phyloP scores from a whole-genome alignment of 164 flowering plant genomes.

The Aristolochia fimbriata region DNA sequence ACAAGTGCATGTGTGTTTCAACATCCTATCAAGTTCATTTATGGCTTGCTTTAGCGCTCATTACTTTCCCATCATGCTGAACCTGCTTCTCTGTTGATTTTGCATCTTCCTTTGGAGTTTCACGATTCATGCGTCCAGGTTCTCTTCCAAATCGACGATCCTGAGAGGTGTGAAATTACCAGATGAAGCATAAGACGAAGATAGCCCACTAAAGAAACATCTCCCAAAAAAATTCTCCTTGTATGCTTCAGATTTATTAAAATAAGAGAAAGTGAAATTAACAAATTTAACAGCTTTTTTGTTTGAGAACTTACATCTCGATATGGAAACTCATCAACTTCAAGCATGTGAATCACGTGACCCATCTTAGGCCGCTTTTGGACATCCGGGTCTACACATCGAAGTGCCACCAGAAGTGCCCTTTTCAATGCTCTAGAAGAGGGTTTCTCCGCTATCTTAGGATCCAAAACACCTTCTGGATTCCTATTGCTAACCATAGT shows the following conservation, averaged over 20 bases:
- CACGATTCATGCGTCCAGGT: conserved; percentile 27
- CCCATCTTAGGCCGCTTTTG: conserved; percentile 90
- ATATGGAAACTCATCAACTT: conserved; percentile 73
- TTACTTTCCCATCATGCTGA: conserved; percentile 70
- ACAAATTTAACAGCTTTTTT: background rate
- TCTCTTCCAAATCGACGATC: conserved; percentile 20
- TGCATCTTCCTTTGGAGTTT: conserved; percentile 12
- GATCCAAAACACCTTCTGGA: conserved; percentile 70
- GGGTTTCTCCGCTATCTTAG: conserved; percentile 58
- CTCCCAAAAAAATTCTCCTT: too few species aligned
- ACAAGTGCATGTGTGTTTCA: conserved; percentile 27
- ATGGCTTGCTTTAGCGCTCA: conserved; percentile 58
- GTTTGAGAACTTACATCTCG: conserved; percentile 44
- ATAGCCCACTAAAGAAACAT: too few species aligned
- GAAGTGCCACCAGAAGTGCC: conserved; percentile 58
- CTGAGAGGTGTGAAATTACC: background rate
- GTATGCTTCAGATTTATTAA: too few species aligned
- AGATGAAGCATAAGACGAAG: background rate
- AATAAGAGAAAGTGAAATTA: background rate
- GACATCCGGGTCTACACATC: conserved; percentile 75
- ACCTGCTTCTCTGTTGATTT: conserved; percentile 34
- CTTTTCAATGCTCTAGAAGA: conserved; percentile 73
- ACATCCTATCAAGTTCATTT: conserved; percentile 26
- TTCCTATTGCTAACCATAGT: conserved; percentile 61
- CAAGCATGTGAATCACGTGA: conserved; percentile 88